A percentile compares a stretch with the other conserved stretches of the same genome.
phyloP scores from a whole-genome alignment of 1,284 basidiomycete species.

The Trichosporon ovoides region DNA sequence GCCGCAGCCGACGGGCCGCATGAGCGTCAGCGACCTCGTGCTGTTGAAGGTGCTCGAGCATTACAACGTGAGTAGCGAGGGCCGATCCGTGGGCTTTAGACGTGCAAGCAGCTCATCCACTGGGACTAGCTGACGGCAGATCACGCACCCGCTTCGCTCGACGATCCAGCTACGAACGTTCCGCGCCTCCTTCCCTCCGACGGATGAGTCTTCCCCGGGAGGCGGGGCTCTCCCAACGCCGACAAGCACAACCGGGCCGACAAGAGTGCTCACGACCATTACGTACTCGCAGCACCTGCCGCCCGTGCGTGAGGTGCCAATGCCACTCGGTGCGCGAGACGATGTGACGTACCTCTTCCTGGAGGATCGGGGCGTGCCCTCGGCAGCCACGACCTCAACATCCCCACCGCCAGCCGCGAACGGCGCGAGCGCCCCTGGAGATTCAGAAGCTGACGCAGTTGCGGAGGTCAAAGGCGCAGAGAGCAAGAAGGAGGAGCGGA shows the following conservation, averaged over 20 bases:
- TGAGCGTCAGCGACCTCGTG: conserved; percentile 35
- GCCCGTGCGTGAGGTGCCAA: conserved; percentile 16
- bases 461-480: neutral
- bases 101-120: too few species aligned
- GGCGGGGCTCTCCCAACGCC: conserved; percentile 9
- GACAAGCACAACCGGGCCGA: conserved; percentile 5
- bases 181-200: conserved; percentile 26
- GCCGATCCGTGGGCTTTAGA: too few species aligned
- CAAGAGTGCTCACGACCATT: conserved; percentile 32
- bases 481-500: neutral
- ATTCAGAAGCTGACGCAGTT: neutral
- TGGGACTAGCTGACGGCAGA: conserved; percentile 21
- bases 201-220: neutral
- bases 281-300: conserved; percentile 25
- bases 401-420: neutral
- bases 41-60: conserved; percentile 36
- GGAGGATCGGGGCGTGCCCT: conserved; percentile 28
- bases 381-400: neutral
- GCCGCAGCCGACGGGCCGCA: conserved; percentile 22
- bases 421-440: neutral
- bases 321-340: conserved; percentile 22
- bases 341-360: conserved; percentile 38
- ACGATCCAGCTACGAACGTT: conserved; percentile 39
- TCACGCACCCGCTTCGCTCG: conserved; percentile 30
- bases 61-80: conserved; percentile 30